phyloP scores from a whole-genome alignment of 1,284 basidiomycete genomes.

The Golubevia pallescens region DNA sequence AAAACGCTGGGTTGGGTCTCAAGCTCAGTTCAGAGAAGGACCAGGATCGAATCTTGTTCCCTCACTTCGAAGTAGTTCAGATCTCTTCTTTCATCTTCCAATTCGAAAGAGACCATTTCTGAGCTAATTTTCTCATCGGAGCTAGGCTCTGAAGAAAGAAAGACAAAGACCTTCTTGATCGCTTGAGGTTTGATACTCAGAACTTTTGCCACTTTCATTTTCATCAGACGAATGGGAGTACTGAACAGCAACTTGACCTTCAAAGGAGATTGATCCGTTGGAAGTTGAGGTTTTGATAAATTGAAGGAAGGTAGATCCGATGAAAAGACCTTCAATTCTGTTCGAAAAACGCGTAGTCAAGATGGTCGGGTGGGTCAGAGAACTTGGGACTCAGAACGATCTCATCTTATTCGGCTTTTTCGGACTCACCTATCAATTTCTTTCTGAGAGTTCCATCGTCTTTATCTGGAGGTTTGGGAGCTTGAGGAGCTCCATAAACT shows the following conservation, averaged over 20 bases:
- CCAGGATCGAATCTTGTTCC: slow-evolving; percentile 5
- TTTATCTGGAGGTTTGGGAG: slow-evolving; percentile 1
- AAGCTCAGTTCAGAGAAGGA: slow-evolving; percentile 1
- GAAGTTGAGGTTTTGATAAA: background rate
- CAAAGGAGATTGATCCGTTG: background rate
- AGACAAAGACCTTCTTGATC: slow-evolving; percentile 3
- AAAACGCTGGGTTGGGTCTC: too few relatives aligned
- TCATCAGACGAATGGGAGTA: slow-evolving; percentile 2
- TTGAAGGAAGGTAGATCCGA: background rate
- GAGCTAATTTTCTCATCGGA: too few relatives aligned
- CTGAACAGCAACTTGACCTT: slow-evolving; percentile 5
- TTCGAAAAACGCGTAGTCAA: background rate
- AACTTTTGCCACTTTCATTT: slow-evolving; percentile 7
- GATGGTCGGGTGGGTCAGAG: background rate
- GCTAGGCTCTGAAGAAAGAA: background rate
- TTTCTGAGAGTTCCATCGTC: slow-evolving; percentile 4
- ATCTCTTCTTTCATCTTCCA: slow-evolving; percentile 5
- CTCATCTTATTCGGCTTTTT: background rate
- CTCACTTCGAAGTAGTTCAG: slow-evolving; percentile 4
- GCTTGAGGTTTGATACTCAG: slow-evolving; percentile 2
- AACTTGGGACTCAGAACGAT: background rate
- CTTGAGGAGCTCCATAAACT: slow-evolving; percentile 1
- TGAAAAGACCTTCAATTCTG: background rate
- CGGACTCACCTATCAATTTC: slow-evolving; percentile 7
- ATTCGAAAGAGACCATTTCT: background rate